Evolutionary conservation across 495 filamentous ascomycete species (phyloP).

Genomic region (Usnea hakonensis): DNA sequence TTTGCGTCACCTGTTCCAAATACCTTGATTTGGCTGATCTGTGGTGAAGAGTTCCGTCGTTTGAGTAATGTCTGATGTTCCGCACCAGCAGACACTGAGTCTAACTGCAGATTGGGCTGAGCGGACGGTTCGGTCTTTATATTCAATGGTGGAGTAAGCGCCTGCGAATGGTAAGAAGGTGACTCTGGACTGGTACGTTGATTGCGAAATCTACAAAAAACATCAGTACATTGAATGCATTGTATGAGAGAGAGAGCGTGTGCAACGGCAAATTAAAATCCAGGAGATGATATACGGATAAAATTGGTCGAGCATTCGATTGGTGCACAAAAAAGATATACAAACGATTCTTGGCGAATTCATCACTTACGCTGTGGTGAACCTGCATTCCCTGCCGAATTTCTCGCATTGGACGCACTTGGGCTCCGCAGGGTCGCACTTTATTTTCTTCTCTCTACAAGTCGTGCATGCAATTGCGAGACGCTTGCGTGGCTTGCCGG

Average conservation of each 20-base stretch:
- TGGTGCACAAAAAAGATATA: background rate
- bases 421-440: conserved; percentile 80
- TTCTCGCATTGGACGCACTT: conserved; percentile 89
- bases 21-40: background rate
- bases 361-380: conserved; percentile 73
- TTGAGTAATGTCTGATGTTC: background rate
- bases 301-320: background rate
- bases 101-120: conserved; percentile 18
- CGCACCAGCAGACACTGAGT: conserved; percentile 16
- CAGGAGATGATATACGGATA: background rate
- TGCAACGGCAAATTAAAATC: background rate
- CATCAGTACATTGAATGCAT: conserved; percentile 10
- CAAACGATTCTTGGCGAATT: background rate
- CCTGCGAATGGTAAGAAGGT: conserved; percentile 24
- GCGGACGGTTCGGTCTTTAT: conserved; percentile 23
- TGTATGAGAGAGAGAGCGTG: background rate
- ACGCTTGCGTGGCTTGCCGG: conserved; percentile 82
- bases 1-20: background rate
- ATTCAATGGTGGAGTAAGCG: conserved; percentile 18
- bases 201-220: conserved; percentile 17
- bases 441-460: conserved; percentile 94
- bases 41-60: conserved; percentile 2
- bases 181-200: conserved; percentile 15
- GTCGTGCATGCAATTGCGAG: conserved; percentile 83
- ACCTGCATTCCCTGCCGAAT: conserved; percentile 74